These are phyloP conservation scores for Leccinellum rugosiceps DNA, from an alignment of 768 basidiomycete genomes.

Conservation along the genomic window DNA sequence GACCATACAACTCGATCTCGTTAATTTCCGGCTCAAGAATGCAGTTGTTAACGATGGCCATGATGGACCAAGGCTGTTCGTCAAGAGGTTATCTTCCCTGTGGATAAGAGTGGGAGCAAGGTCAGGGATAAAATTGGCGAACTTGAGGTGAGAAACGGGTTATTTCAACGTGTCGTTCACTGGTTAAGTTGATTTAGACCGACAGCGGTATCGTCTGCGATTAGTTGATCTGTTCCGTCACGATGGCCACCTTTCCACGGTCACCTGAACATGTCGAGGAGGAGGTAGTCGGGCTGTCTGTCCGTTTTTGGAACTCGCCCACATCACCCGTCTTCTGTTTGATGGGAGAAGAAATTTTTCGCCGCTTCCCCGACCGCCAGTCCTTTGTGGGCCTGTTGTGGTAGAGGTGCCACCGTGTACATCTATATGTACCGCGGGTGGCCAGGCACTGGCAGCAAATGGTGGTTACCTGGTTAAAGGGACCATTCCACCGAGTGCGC, in stretches of 20 bases:
- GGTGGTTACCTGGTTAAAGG: background rate
- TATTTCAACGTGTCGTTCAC: background rate
- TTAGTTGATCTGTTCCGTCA: background rate
- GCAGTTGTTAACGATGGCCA: conserved; percentile 22
- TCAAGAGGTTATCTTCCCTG: background rate
- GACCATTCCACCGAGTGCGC: background rate
- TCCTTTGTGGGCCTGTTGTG: background rate
- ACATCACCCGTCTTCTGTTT: too few species aligned
- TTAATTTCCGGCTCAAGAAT: conserved; percentile 6
- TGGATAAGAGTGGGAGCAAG: background rate
- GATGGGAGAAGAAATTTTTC: too few species aligned
- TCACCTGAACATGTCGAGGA: too few species aligned
- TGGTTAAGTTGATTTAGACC: background rate
- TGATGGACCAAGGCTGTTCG: background rate
- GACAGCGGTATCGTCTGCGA: background rate
- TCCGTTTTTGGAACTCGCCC: too few species aligned
- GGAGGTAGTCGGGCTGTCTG: too few species aligned
- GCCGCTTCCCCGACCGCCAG: background rate
- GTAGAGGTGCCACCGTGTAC: conserved; percentile 26
- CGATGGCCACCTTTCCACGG: background rate
- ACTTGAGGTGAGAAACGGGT: background rate
- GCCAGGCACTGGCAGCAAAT: background rate
- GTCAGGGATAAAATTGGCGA: background rate
- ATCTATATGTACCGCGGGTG: background rate
- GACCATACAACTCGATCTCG: conserved; percentile 19